A percentile compares a stretch with the other conserved stretches of the same genome.
These are phyloP conservation scores for Suhomyces anneliseae DNA, from an alignment of 1,139 yeast genomes.

Conservation along the genomic window DNA sequence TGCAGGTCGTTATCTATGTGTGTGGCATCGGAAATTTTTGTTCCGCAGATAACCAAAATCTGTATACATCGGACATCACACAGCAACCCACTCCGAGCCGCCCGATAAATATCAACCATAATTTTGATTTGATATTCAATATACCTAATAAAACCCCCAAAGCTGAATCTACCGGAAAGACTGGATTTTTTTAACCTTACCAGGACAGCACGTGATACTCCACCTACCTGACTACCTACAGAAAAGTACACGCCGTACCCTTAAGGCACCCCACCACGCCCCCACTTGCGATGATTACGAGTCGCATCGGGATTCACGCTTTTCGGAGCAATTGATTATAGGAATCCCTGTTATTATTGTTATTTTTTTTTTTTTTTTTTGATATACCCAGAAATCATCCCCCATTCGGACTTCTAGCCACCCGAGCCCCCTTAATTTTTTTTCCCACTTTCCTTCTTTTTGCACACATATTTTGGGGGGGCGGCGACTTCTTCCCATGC, in stretches of 20 bases:
- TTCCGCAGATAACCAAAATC: neutral
- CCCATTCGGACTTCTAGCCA: neutral
- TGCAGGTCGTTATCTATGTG: neutral
- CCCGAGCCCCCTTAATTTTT: slow-evolving; percentile 3
- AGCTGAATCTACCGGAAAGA: too few relatives aligned
- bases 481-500: neutral
- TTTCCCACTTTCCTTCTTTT: neutral
- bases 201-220: too few relatives aligned
- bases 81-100: neutral
- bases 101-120: neutral
- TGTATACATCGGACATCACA: neutral
- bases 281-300: too few relatives aligned
- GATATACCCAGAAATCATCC: neutral
- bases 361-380: too few relatives aligned
- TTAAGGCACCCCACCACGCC: too few relatives aligned
- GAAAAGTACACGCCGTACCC: too few relatives aligned
- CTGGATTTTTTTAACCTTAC: too few relatives aligned
- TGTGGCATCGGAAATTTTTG: neutral
- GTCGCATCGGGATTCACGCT: too few relatives aligned
- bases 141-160: too few relatives aligned
- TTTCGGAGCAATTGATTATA: neutral
- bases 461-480: neutral
- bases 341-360: neutral
- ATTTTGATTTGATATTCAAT: too few relatives aligned
- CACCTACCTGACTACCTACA: too few relatives aligned